A percentile compares a stretch with the other conserved stretches of the same genome.
Evolutionary conservation across 345 rosid genomes (phyloP).

Genomic region (Hypericum perforatum): DNA sequence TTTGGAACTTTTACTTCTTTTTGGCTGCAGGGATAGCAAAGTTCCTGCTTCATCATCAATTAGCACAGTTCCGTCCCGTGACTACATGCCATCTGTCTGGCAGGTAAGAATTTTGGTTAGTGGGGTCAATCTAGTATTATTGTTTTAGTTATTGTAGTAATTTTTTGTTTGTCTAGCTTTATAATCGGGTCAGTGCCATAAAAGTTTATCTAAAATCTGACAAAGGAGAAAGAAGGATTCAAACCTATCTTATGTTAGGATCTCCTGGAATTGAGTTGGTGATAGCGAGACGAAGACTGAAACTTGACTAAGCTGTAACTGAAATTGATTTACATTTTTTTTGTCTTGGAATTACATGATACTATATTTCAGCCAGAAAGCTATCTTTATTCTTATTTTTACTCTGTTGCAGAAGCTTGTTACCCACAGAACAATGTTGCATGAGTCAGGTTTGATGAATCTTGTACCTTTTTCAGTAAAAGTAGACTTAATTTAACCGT

Average conservation of each 20-base stretch:
- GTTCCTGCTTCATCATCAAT: slow-evolving; percentile 23
- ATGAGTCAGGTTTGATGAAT: slow-evolving; percentile 31
- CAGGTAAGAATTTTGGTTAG: slow-evolving; percentile 34
- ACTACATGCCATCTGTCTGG: slow-evolving; percentile 85
- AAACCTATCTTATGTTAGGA: too few species aligned
- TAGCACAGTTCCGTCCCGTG: slow-evolving; percentile 28
- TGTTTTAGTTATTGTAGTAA: too few species aligned
- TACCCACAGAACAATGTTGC: slow-evolving; percentile 48
- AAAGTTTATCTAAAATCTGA: too few species aligned
- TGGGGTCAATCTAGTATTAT: too few species aligned
- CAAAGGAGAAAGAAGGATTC: too few species aligned
- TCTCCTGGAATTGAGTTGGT: too few species aligned
- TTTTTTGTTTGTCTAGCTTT: too few species aligned
- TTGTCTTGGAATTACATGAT: not conserved
- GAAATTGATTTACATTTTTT: not conserved
- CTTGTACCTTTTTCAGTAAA: not conserved
- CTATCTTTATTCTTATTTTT: slow-evolving; percentile 10
- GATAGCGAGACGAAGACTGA: too few species aligned
- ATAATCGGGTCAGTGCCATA: too few species aligned
- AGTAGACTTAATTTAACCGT: not conserved
- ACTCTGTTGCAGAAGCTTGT: slow-evolving; percentile 51
- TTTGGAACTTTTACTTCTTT: not conserved
- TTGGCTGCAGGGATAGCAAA: slow-evolving; percentile 24
- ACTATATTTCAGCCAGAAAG: not conserved
- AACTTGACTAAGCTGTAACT: not conserved